A percentile compares a stretch with the other conserved stretches of the same genome.
Evolutionary conservation across 1,284 basidiomycete genomes (phyloP).

Genomic region (Leccinum solheimii): DNA sequence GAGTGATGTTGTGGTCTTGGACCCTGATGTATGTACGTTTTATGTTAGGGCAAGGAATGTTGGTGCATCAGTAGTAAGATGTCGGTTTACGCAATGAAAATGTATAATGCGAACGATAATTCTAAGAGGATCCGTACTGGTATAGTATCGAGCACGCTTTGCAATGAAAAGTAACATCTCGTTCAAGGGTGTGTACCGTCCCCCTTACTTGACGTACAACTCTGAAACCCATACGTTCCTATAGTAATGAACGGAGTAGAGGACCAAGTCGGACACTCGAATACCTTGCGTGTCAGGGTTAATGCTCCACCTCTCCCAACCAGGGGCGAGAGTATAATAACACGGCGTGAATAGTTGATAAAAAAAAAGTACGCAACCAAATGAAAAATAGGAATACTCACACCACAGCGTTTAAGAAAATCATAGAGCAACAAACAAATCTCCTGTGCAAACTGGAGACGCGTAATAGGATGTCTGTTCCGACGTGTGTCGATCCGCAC

Average conservation of each 20-base stretch:
- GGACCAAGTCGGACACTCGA: conserved; percentile 6
- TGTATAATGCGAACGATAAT: background rate
- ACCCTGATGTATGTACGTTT: background rate
- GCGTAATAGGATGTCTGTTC: conserved; percentile 4
- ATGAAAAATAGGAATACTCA: background rate
- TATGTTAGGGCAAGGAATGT: background rate
- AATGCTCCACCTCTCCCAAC: conserved; percentile 17
- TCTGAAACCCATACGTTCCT: conserved; percentile 21
- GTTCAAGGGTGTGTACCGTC: background rate
- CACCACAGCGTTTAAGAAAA: conserved; percentile 3
- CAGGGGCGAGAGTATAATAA: background rate
- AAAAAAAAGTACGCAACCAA: background rate
- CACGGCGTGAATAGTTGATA: background rate
- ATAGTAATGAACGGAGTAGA: conserved; percentile 25
- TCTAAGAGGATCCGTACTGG: background rate
- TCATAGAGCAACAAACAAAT: conserved; percentile 8
- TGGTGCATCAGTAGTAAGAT: background rate
- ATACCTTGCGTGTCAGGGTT: conserved; percentile 6
- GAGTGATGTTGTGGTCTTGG: background rate
- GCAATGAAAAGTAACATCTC: background rate
- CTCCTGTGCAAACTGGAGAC: conserved; percentile 12
- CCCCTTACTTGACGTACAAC: conserved; percentile 14
- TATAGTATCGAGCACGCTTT: background rate
- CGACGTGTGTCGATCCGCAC: conserved; percentile 1
- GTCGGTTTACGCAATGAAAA: background rate